Evolutionary conservation across 2,329 filamentous ascomycete species (phyloP).

Genomic region (Chaetomiaceae sp.): DNA sequence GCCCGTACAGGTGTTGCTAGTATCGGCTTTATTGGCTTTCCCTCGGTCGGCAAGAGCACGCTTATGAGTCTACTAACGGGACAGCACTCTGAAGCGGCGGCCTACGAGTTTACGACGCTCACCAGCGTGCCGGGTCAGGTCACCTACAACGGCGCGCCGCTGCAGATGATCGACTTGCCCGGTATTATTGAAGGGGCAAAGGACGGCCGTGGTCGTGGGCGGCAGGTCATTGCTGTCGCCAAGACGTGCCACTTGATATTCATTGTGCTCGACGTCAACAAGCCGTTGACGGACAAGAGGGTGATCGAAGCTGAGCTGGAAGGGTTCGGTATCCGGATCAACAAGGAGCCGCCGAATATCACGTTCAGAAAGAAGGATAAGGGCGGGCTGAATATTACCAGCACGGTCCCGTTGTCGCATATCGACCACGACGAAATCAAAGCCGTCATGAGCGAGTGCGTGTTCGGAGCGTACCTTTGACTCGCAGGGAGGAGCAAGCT

Average conservation of each 20-base stretch:
- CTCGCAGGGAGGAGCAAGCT: background rate
- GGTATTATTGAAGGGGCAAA: conserved; percentile 99
- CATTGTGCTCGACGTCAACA: conserved; percentile 97
- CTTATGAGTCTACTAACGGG: conserved; percentile 93
- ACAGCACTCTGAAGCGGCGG: conserved; percentile 93
- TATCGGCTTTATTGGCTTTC: conserved; percentile 96
- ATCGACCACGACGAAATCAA: conserved; percentile 96
- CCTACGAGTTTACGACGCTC: conserved; percentile 97
- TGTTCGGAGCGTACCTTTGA: background rate
- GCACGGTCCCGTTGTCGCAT: conserved; percentile 83
- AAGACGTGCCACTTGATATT: conserved; percentile 99
- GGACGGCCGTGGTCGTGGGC: conserved; percentile 93
- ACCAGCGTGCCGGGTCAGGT: conserved; percentile 97
- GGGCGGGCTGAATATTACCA: conserved; percentile 93
- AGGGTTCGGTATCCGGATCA: conserved; percentile 95
- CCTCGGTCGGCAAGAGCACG: conserved; percentile 97
- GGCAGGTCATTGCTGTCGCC: conserved; percentile 96
- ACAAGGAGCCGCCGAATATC: conserved; percentile 95
- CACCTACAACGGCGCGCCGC: conserved; percentile 88
- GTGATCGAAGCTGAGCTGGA: conserved; percentile 94
- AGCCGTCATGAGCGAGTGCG: conserved; percentile 82
- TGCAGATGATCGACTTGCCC: conserved; percentile 96
- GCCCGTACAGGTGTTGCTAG: conserved; percentile 95
- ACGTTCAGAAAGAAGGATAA: conserved; percentile 99
- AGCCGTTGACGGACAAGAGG: conserved; percentile 93